Base-by-base conservation (phyloP, 2,329 filamentous ascomycete genomes). In the Xylariaceae sp. region DNA sequence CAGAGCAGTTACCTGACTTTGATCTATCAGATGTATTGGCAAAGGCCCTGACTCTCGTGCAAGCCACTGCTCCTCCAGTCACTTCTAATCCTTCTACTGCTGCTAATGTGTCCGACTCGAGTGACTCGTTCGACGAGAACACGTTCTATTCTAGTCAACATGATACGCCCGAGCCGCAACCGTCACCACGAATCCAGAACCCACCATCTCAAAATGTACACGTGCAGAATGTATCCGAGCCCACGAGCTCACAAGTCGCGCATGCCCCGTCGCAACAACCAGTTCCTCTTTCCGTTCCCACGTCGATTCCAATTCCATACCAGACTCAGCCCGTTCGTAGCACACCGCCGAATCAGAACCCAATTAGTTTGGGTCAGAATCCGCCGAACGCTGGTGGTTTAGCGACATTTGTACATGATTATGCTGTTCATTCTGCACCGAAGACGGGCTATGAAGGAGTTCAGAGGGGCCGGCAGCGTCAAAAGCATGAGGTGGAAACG, bases 101-200 rank as follows among this genome's bases (percentile, higher is more conserved):
- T 75, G 74, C 78, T 79, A 81, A 87, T 74, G 80, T 79, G 69
- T 85, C 86, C 72, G 81, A 76, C 63, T 76, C 83, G 70, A 89
- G 82, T 81, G 90, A 93, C 73, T 95, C 91, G 37, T 90, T 92
- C 77, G 92, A 97, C 75, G 89, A 96, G 72, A 92, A 96, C 70
- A 95, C 92, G 41, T 96, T 96, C 75, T 97, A 98, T 79, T 97
- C 93, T 64, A 97, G 93, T 76, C 90, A 89, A 77, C 88, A 93
- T 79, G 90, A 93, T 72, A 96, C 92, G 62, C 84, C 84, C 57
- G 80, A 84, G 53, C 81, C 79, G 26, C 77, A 75, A 48, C 75
- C 77, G 56, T 76, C 77, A 40, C 75, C 79, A 23, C 77, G 76
- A 55, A 67, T 77, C 76, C 84, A 70, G 79, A 83, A 71, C 65